phyloP scores from a whole-genome alignment of 106 monocot genomes.

The Platanthera zijinensis region DNA sequence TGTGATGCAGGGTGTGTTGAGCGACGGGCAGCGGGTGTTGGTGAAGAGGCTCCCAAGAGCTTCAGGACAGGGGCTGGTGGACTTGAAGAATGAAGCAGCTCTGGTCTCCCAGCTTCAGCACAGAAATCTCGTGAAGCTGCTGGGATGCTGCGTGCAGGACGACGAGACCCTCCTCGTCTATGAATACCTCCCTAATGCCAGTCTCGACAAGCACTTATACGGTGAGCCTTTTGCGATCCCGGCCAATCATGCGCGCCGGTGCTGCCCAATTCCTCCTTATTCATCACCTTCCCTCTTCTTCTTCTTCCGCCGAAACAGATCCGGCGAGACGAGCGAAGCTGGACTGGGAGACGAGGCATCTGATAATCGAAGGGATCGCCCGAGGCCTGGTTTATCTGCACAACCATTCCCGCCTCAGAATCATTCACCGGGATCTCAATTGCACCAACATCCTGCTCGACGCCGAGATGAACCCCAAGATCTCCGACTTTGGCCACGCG shows the following conservation, averaged over 20 bases:
- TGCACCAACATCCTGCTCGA: slow-evolving; percentile 21
- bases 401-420: slow-evolving; percentile 12
- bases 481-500: slow-evolving; percentile 22
- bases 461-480: slow-evolving; percentile 23
- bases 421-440: slow-evolving; percentile 19
- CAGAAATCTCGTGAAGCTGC: slow-evolving; percentile 15
- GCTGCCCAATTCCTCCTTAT: no score
- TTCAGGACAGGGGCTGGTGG: not conserved
- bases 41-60: slow-evolving; percentile 12
- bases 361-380: slow-evolving; percentile 16
- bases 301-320: not conserved
- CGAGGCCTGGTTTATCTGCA: slow-evolving; percentile 27
- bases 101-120: slow-evolving; percentile 16
- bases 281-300: no score
- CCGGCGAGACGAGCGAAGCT: not conserved
- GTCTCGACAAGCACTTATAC: slow-evolving; percentile 11
- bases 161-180: slow-evolving; percentile 13
- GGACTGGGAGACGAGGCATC: slow-evolving; percentile 13
- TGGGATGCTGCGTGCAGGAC: slow-evolving; percentile 9
- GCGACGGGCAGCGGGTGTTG: slow-evolving; percentile 7
- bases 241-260: no score
- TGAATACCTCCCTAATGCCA: slow-evolving; percentile 14
- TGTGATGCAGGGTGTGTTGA: slow-evolving; percentile 3
- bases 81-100: slow-evolving; percentile 13
- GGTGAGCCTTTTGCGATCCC: not conserved